A percentile compares a stretch with the other conserved stretches of the same genome.
Conservation (phyloP, 192 early-diverging fungal genomes). For the Umbelopsis vinacea region DNA sequence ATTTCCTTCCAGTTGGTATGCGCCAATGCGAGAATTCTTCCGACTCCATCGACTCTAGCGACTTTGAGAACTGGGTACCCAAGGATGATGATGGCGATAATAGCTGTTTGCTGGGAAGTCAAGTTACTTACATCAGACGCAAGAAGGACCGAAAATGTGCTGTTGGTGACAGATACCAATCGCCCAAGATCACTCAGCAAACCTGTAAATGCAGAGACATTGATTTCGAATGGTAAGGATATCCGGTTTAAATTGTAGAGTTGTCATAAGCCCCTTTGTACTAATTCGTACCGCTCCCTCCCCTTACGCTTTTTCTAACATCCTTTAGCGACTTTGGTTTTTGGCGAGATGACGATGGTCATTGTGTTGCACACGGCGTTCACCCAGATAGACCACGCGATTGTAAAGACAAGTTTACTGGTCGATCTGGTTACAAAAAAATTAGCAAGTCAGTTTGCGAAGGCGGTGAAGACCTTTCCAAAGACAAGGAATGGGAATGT, state of each 20-base stretch:
- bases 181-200: constrained; percentile 50
- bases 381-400: constrained; percentile 78
- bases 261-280: no score
- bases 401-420: constrained; percentile 71
- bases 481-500: constrained; percentile 70
- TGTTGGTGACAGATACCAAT: constrained; percentile 69
- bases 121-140: constrained; percentile 74
- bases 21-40: constrained; percentile 52
- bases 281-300: no score
- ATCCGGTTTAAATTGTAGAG: neutral
- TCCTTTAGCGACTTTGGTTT: constrained; percentile 69
- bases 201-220: constrained; percentile 73
- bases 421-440: constrained; percentile 83
- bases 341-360: constrained; percentile 69
- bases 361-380: constrained; percentile 68
- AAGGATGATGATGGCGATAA: constrained; percentile 66
- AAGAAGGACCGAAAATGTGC: constrained; percentile 69
- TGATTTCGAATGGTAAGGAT: constrained; percentile 87
- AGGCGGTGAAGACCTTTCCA: constrained; percentile 68
- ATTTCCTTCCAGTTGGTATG: constrained; percentile 56
- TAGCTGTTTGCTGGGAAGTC: constrained; percentile 63
- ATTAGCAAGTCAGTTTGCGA: constrained; percentile 74
- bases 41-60: constrained; percentile 60
- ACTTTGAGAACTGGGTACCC: constrained; percentile 92
- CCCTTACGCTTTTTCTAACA: neutral